Percentiles rank a stretch among this genome's conserved stretches.
Conservation (phyloP, 129 eudicot species). For the Flaveria robusta region DNA sequence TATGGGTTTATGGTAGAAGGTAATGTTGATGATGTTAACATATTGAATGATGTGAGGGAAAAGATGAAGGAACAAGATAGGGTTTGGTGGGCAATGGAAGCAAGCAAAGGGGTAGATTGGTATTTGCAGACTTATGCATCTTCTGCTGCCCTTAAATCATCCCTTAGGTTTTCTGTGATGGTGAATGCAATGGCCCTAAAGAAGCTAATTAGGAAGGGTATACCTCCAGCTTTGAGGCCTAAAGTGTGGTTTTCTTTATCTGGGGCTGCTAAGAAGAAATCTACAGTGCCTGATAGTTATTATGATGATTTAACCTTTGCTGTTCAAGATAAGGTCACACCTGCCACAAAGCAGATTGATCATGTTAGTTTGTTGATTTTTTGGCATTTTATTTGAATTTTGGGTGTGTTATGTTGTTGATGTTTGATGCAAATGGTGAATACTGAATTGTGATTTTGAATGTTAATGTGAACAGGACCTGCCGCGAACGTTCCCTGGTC, state of each 20-base stretch:
- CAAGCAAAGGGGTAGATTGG: slow-evolving; percentile 85
- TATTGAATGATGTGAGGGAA: slow-evolving; percentile 91
- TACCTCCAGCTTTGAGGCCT: slow-evolving; percentile 81
- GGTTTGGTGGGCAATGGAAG: slow-evolving; percentile 97
- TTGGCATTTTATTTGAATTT: not conserved
- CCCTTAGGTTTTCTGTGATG: slow-evolving; percentile 62
- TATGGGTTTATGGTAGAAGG: slow-evolving; percentile 95
- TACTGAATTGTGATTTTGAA: not conserved
- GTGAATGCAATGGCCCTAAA: slow-evolving; percentile 74
- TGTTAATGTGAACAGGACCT: slow-evolving; percentile 55
- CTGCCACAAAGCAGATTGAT: slow-evolving; percentile 93
- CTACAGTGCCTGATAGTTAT: slow-evolving; percentile 89
- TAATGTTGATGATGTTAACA: slow-evolving; percentile 94
- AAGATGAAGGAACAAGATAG: slow-evolving; percentile 80
- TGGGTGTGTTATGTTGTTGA: not conserved
- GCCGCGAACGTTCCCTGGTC: slow-evolving; percentile 93
- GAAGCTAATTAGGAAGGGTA: slow-evolving; percentile 80
- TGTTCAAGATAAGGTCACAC: slow-evolving; percentile 71
- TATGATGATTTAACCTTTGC: slow-evolving; percentile 76
- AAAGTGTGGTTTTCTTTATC: slow-evolving; percentile 86
- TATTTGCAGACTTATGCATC: slow-evolving; percentile 54
- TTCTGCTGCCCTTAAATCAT: slow-evolving; percentile 50
- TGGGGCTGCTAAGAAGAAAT: slow-evolving; percentile 97
- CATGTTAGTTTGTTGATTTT: slow-evolving; percentile 53
- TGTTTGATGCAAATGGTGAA: not conserved